phyloP scores from a whole-genome alignment of 768 basidiomycete species.

The Podaxis mareebaensis region DNA sequence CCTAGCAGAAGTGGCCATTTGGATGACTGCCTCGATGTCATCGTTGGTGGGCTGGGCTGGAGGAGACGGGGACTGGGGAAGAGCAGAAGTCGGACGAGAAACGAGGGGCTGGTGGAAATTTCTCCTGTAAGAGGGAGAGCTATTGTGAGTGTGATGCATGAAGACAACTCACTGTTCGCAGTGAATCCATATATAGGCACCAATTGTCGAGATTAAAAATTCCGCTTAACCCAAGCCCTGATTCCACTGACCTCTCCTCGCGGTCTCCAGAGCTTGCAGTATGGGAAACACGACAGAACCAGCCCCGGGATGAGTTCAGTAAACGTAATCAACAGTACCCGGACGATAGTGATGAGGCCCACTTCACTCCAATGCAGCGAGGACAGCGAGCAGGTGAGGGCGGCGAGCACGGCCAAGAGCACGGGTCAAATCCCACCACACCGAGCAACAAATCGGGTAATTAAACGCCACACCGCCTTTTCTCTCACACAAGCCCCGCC shows the following conservation, averaged over 20 bases:
- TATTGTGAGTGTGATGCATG: slow-evolving; percentile 15
- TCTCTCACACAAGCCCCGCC: not conserved
- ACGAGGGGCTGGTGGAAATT: not conserved
- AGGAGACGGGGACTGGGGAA: slow-evolving; percentile 8
- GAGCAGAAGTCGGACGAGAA: slow-evolving; percentile 9
- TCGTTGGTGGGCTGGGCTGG: slow-evolving; percentile 57
- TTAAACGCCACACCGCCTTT: not conserved
- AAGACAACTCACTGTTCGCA: slow-evolving; percentile 10
- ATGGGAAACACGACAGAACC: not conserved
- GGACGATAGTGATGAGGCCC: not conserved
- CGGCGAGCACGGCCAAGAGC: slow-evolving; percentile 8
- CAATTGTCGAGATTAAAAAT: slow-evolving; percentile 18
- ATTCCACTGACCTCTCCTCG: not conserved
- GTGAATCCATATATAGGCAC: slow-evolving; percentile 16
- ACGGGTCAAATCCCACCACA: slow-evolving; percentile 11
- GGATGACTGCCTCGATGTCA: slow-evolving; percentile 91
- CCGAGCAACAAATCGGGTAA: slow-evolving; percentile 6
- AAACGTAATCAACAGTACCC: not conserved
- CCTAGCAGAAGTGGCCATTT: slow-evolving; percentile 81
- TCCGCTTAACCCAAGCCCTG: slow-evolving; percentile 17
- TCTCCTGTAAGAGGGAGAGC: slow-evolving; percentile 15
- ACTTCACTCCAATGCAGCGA: not conserved
- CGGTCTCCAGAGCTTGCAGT: not conserved
- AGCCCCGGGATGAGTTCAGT: not conserved
- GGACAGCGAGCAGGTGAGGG: not conserved